Percentiles rank a stretch among this genome's conserved stretches.
phyloP scores from a whole-genome alignment of 2,329 filamentous ascomycete species.

The Colletotrichum navitas region DNA sequence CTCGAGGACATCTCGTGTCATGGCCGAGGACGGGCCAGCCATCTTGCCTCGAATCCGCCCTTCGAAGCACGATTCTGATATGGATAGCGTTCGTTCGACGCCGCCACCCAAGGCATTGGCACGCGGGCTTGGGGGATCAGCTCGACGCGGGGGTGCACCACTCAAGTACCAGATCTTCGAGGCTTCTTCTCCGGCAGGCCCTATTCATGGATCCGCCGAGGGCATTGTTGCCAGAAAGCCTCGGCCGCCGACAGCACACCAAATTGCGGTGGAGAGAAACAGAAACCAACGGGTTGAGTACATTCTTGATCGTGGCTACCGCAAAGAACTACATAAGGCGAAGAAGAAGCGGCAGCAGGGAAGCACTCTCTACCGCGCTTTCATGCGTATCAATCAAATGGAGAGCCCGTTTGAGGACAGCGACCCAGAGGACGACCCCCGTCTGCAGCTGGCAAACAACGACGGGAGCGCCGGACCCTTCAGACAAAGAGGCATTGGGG shows the following conservation, averaged over 20 bases:
- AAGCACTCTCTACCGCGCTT: slow-evolving; percentile 75
- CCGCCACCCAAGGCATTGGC: slow-evolving; percentile 54
- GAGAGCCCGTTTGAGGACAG: slow-evolving; percentile 71
- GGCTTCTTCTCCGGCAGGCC: slow-evolving; percentile 69
- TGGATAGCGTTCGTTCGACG: slow-evolving; percentile 60
- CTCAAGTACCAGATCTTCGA: slow-evolving; percentile 73
- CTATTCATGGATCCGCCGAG: slow-evolving; percentile 65
- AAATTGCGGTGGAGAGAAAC: slow-evolving; percentile 84
- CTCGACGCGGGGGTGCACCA: slow-evolving; percentile 57
- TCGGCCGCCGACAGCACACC: slow-evolving; percentile 83
- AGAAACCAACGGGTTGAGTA: slow-evolving; percentile 84
- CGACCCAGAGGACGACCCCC: slow-evolving; percentile 66
- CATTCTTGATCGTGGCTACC: slow-evolving; percentile 81
- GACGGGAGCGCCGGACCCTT: slow-evolving; percentile 56
- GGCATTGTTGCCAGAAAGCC: slow-evolving; percentile 72
- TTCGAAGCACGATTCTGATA: slow-evolving; percentile 68
- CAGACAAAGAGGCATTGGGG: slow-evolving; percentile 71
- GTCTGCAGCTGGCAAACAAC: slow-evolving; percentile 49
- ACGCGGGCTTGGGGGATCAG: slow-evolving; percentile 46
- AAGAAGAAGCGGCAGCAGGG: slow-evolving; percentile 73
- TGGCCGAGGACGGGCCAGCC: slow-evolving; percentile 67
- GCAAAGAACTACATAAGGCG: slow-evolving; percentile 73
- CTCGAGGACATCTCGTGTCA: slow-evolving; percentile 53
- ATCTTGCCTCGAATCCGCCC: slow-evolving; percentile 74
- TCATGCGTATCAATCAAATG: slow-evolving; percentile 71